Conservation (phyloP, 2,329 filamentous ascomycete species). For the Elsinoe australis region DNA sequence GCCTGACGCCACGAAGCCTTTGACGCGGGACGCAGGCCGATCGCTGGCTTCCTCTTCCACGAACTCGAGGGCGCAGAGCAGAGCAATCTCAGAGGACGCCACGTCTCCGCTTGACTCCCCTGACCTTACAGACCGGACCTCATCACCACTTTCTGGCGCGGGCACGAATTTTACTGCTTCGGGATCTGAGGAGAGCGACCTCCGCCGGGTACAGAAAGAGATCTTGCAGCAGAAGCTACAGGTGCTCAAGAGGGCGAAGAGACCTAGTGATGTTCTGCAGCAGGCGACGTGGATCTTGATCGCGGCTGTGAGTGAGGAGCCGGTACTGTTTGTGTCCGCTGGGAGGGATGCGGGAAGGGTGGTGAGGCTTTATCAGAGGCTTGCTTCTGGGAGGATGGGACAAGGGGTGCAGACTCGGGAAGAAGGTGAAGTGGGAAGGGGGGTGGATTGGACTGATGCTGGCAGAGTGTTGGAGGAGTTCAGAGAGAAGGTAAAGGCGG, state of each 20-base stretch:
- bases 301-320: conserved; percentile 20
- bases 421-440: conserved; percentile 22
- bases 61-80: not conserved
- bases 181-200: no score
- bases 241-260: conserved; percentile 24
- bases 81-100: not conserved
- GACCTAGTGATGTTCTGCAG: conserved; percentile 29
- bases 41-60: not conserved
- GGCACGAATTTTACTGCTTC: not conserved
- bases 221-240: conserved; percentile 23
- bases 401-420: conserved; percentile 16
- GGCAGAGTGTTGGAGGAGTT: conserved; percentile 24
- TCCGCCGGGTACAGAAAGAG: conserved; percentile 22
- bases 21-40: not conserved
- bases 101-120: no score
- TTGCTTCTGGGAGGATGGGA: conserved; percentile 20
- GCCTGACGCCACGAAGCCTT: conserved; percentile 17
- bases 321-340: conserved; percentile 29
- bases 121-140: no score
- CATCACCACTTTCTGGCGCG: not conserved
- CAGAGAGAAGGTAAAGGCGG: conserved; percentile 27
- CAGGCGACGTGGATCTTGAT: conserved; percentile 31
- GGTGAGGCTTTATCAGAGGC: conserved; percentile 27
- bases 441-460: conserved; percentile 4
- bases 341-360: conserved; percentile 33